Conservation (phyloP, 2,329 filamentous ascomycete species). For the Penicillium glabrum region DNA sequence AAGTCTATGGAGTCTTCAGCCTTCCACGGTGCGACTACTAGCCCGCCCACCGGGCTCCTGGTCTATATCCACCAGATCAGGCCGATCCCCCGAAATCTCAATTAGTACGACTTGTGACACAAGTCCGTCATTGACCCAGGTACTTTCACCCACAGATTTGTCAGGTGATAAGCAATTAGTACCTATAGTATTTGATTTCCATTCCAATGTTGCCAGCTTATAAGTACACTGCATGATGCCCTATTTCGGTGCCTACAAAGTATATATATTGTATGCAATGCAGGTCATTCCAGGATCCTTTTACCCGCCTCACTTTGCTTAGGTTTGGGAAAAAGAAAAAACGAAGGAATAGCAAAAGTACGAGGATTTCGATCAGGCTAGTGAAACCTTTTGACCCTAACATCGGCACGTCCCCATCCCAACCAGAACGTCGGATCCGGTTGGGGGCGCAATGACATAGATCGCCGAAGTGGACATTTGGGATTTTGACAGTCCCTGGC, state of each 20-base stretch:
- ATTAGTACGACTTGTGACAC: slow-evolving; percentile 1
- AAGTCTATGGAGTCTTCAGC: not conserved
- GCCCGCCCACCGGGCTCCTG: slow-evolving; percentile 11
- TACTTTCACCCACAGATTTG: not conserved
- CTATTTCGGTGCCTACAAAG: not conserved
- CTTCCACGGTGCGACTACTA: slow-evolving; percentile 9
- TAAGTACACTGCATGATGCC: not conserved
- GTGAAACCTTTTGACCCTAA: slow-evolving; percentile 5
- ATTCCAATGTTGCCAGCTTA: not conserved
- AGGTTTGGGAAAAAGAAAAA: not conserved
- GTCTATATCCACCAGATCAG: slow-evolving; percentile 7
- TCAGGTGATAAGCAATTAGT: not conserved
- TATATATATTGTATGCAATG: not conserved
- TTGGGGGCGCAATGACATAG: slow-evolving; percentile 15
- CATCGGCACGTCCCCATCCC: slow-evolving; percentile 17
- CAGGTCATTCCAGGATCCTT: slow-evolving; percentile 2
- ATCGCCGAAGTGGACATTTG: not conserved
- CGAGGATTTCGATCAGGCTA: not conserved
- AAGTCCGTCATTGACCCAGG: not conserved
- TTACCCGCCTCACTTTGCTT: not conserved
- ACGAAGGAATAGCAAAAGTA: not conserved
- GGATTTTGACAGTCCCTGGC: slow-evolving; percentile 1
- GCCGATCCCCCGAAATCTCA: slow-evolving; percentile 10
- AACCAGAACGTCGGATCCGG: slow-evolving; percentile 21
- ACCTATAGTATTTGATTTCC: not conserved